Evolutionary conservation across 371 early-diverging fungal genomes (phyloP).

Genomic region (Syncephalis fuscata): DNA sequence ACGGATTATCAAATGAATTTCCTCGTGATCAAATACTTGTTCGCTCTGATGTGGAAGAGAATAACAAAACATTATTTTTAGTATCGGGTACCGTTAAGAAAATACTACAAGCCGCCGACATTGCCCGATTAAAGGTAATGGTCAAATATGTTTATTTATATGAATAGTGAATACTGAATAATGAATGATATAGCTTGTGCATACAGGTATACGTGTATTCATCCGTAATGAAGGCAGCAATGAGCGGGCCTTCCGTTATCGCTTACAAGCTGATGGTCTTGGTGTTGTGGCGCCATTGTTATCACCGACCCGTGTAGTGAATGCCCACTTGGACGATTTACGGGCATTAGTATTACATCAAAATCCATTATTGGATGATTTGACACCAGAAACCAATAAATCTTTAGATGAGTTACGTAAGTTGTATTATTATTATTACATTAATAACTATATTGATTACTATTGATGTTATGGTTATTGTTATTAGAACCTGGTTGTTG

Average conservation of each 20-base stretch:
- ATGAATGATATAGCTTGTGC: background rate
- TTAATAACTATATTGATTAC: no score
- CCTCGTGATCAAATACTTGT: background rate
- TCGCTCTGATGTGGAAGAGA: background rate
- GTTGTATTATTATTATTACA: no score
- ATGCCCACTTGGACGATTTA: background rate
- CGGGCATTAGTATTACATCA: background rate
- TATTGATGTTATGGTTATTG: no score
- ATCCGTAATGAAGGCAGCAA: background rate
- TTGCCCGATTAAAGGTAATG: background rate
- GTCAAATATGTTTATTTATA: background rate
- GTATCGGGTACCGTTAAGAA: background rate
- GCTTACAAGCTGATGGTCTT: background rate
- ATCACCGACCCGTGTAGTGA: background rate
- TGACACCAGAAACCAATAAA: background rate
- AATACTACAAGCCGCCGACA: background rate
- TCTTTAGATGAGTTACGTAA: background rate
- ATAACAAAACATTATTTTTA: background rate
- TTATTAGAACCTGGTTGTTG: background rate
- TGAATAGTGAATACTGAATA: no score
- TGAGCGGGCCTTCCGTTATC: background rate
- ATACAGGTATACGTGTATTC: background rate
- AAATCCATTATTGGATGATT: background rate
- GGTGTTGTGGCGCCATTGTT: background rate
- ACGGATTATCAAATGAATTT: no score